A percentile compares a stretch with the other conserved stretches of the same genome.
Evolutionary conservation across 768 basidiomycete species (phyloP).

Genomic region (Suillus discolor): DNA sequence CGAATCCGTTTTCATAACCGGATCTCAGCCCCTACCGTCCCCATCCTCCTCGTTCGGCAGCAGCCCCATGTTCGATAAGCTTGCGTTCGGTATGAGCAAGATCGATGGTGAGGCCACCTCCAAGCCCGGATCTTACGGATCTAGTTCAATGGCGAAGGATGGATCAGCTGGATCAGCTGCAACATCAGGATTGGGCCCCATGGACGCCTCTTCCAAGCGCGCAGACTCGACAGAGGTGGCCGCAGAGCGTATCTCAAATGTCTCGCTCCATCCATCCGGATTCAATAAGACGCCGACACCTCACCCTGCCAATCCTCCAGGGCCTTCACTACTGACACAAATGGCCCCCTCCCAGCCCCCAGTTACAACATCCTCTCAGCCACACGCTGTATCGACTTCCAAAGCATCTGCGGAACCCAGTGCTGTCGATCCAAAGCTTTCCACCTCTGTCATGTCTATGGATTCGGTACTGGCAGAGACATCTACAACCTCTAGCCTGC

Average conservation of each 20-base stretch:
- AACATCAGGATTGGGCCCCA: slow-evolving; percentile 9
- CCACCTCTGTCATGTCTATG: slow-evolving; percentile 29
- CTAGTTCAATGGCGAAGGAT: slow-evolving; percentile 26
- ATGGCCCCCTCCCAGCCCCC: slow-evolving; percentile 48
- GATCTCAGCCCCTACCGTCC: slow-evolving; percentile 90
- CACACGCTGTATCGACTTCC: slow-evolving; percentile 28
- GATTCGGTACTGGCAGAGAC: slow-evolving; percentile 30
- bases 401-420: slow-evolving; percentile 22
- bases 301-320: slow-evolving; percentile 43
- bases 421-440: slow-evolving; percentile 25
- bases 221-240: slow-evolving; percentile 45
- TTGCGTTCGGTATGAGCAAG: slow-evolving; percentile 91
- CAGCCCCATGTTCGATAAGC: slow-evolving; percentile 81
- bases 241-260: slow-evolving; percentile 53
- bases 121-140: slow-evolving; percentile 36
- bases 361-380: slow-evolving; percentile 21
- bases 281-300: slow-evolving; percentile 42
- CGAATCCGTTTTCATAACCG: slow-evolving; percentile 85
- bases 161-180: slow-evolving; percentile 20
- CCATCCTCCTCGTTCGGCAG: slow-evolving; percentile 73
- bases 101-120: slow-evolving; percentile 58
- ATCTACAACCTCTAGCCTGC: slow-evolving; percentile 30
- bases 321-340: slow-evolving; percentile 76
- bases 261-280: slow-evolving; percentile 41
- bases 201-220: slow-evolving; percentile 25